These are phyloP conservation scores for Eutrema japonicum DNA, from an alignment of 345 rosid genomes.

Conservation along the genomic window DNA sequence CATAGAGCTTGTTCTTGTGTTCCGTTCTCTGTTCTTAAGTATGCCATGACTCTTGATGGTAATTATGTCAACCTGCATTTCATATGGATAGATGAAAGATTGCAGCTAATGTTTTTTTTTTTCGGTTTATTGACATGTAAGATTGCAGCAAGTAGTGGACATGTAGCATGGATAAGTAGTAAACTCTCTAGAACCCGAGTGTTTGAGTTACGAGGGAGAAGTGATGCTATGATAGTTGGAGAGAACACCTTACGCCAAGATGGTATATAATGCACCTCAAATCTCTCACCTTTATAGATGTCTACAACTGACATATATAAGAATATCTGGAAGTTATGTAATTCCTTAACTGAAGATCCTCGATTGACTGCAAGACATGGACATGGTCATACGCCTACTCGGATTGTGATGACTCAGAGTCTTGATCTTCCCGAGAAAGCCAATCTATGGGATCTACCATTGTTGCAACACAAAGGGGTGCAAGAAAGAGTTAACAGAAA, in stretches of 20 bases:
- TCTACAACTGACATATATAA: too few species aligned
- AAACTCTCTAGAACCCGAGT: conserved; percentile 77
- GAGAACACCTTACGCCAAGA: conserved; percentile 90
- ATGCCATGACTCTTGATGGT: conserved; percentile 99
- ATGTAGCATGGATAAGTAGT: conserved; percentile 96
- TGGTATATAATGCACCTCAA: conserved; percentile 53
- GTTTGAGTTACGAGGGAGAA: conserved; percentile 78
- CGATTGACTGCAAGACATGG: too few species aligned
- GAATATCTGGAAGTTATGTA: too few species aligned
- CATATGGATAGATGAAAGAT: background rate
- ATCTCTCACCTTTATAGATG: too few species aligned
- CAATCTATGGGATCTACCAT: too few species aligned
- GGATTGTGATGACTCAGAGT: too few species aligned
- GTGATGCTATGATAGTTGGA: conserved; percentile 92
- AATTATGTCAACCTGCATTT: conserved; percentile 30
- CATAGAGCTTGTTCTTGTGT: conserved; percentile 80
- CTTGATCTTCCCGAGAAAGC: too few species aligned
- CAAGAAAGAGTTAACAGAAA: too few species aligned
- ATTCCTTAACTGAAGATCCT: too few species aligned
- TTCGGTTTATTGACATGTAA: conserved; percentile 60
- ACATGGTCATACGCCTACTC: too few species aligned
- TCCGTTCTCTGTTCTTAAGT: conserved; percentile 91
- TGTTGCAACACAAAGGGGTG: too few species aligned
- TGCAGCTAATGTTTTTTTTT: background rate
- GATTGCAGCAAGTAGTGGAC: conserved; percentile 92